These are phyloP conservation scores for Solanum arcanum DNA, from an alignment of 257 asterid species.

Conservation along the genomic window DNA sequence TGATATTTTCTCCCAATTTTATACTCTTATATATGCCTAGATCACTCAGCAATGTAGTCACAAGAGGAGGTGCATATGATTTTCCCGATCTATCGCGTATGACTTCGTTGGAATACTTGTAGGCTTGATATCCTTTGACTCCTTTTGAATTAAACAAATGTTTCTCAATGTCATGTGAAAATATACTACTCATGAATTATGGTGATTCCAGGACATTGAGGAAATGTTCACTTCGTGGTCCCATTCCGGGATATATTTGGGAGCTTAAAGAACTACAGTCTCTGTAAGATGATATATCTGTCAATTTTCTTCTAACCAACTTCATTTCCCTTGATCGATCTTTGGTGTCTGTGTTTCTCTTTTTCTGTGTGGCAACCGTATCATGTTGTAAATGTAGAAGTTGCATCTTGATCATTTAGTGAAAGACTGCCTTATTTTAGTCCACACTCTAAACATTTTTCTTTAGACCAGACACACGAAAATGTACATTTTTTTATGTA, in stretches of 20 bases:
- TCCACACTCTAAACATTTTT: not conserved
- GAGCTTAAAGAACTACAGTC: not conserved
- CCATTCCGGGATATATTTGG: conserved; percentile 4
- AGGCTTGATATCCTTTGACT: not conserved
- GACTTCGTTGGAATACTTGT: not conserved
- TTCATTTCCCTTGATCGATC: not conserved
- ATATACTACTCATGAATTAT: not conserved
- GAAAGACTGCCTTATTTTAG: not conserved
- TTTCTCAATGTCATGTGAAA: not conserved
- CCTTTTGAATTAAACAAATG: not conserved
- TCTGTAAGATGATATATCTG: not conserved
- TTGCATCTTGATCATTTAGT: not conserved
- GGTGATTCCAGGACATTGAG: conserved; percentile 4
- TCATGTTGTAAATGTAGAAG: not conserved
- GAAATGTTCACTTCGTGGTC: conserved; percentile 6
- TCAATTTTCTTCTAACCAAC: not conserved
- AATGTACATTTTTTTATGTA: not conserved
- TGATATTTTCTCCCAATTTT: not conserved
- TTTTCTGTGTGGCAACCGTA: not conserved
- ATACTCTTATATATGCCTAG: not conserved
- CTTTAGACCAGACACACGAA: no score
- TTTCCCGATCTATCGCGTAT: not conserved
- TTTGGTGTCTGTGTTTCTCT: not conserved
- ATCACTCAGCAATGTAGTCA: not conserved
- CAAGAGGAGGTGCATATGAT: not conserved